Conservation (phyloP, 371 early-diverging fungal species). For the Mortierella sp. region DNA sequence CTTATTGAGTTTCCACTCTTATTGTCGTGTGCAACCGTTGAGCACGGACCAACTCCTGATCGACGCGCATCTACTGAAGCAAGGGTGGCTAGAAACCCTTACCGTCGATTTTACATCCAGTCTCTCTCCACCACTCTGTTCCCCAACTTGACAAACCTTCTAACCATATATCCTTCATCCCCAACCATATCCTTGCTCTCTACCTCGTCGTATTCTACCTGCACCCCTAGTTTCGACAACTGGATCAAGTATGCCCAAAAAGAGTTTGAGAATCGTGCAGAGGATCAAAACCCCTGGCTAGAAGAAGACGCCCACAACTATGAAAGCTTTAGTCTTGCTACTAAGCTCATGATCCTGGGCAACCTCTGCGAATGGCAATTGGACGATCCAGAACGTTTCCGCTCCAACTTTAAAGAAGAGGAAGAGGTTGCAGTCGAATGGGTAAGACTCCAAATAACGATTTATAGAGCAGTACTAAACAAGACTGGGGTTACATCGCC, state of each 20-base stretch:
- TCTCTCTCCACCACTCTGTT: not conserved
- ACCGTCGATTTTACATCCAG: not conserved
- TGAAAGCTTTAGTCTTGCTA: slow-evolving; percentile 59
- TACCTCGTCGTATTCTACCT: not conserved
- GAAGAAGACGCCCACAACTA: slow-evolving; percentile 57
- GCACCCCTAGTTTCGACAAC: slow-evolving; percentile 60
- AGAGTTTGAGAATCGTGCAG: slow-evolving; percentile 65
- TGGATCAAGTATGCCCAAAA: slow-evolving; percentile 69
- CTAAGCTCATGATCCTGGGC: slow-evolving; percentile 61
- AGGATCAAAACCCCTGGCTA: slow-evolving; percentile 42
- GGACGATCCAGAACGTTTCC: slow-evolving; percentile 75
- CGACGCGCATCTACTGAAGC: slow-evolving; percentile 9
- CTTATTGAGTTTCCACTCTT: slow-evolving; percentile 13
- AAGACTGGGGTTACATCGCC: not conserved
- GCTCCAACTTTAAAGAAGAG: slow-evolving; percentile 65
- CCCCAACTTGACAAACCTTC: not conserved
- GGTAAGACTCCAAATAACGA: slow-evolving; percentile 56
- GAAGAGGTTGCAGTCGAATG: slow-evolving; percentile 73
- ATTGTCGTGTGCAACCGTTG: slow-evolving; percentile 45
- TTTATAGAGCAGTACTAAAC: not conserved
- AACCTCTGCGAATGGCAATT: slow-evolving; percentile 77
- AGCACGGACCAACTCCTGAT: slow-evolving; percentile 51
- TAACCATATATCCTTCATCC: not conserved
- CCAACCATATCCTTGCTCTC: not conserved
- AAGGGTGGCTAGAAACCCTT: not conserved